These are phyloP conservation scores for Eimeria maxima DNA, from an alignment of 169 alveolate species.

Conservation along the genomic window DNA sequence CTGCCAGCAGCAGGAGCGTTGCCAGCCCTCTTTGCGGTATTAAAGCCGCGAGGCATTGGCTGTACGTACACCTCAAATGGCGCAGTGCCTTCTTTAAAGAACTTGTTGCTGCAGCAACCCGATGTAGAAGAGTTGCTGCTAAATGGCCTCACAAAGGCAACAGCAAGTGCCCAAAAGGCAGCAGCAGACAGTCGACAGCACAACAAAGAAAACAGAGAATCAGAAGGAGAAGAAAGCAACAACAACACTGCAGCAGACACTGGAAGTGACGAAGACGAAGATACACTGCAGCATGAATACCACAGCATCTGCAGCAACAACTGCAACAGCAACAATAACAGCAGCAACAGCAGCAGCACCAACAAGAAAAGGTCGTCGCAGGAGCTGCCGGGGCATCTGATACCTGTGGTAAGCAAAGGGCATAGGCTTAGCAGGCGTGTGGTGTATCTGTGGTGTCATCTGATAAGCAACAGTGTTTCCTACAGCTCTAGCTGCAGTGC, in stretches of 20 bases:
- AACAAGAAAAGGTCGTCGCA: background rate
- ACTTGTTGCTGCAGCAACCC: constrained; percentile 10
- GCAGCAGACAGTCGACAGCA: background rate
- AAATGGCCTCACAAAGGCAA: background rate
- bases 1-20: background rate
- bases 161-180: background rate
- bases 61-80: constrained; percentile 39
- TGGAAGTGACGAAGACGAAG: background rate
- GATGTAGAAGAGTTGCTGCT: background rate
- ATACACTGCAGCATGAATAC: background rate
- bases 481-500: background rate
- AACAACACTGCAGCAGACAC: background rate
- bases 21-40: constrained; percentile 40
- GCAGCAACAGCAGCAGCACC: constrained; percentile 12
- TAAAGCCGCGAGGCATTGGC: constrained; percentile 35
- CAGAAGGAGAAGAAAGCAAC: background rate
- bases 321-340: constrained; percentile 5
- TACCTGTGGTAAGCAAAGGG: constrained; percentile 20
- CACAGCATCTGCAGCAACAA: background rate
- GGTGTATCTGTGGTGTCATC: background rate
- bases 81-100: constrained; percentile 20
- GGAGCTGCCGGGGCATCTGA: constrained; percentile 36
- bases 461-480: background rate
- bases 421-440: background rate
- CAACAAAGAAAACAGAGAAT: background rate